These are phyloP conservation scores for Anthoceros angustus DNA, from an alignment of 225 moss, liverwort and hornwort species.

Conservation along the genomic window DNA sequence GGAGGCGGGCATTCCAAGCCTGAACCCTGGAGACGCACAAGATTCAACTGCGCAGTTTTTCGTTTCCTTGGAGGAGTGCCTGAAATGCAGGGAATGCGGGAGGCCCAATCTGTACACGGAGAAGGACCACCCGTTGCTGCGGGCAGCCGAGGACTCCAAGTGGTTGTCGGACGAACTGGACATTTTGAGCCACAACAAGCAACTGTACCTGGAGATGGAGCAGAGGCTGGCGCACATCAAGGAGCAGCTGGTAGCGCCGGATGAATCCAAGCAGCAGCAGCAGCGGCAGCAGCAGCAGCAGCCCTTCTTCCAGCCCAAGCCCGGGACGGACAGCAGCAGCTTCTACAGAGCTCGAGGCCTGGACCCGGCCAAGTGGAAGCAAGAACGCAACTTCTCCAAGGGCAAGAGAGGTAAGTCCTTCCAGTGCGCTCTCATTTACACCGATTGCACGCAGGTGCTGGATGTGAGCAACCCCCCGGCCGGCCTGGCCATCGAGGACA, in stretches of 20 bases:
- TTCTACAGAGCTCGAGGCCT: neutral
- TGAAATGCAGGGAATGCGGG: slow-evolving; percentile 2
- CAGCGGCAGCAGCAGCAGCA: neutral
- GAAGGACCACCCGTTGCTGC: neutral
- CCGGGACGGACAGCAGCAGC: neutral
- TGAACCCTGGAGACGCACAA: neutral
- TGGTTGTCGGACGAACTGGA: neutral
- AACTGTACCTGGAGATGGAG: neutral
- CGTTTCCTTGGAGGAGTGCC: neutral
- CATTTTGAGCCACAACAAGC: neutral
- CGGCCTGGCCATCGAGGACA: neutral
- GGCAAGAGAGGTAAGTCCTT: neutral
- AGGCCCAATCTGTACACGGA: neutral
- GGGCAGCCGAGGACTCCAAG: neutral
- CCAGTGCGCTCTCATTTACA: neutral
- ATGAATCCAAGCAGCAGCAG: too few species aligned
- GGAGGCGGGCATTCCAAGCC: neutral
- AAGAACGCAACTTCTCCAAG: neutral
- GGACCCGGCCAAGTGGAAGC: neutral
- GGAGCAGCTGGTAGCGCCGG: neutral
- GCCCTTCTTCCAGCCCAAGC: slow-evolving; percentile 4
- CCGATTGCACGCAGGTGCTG: slow-evolving; percentile 2
- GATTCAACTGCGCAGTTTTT: neutral
- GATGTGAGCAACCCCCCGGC: neutral
- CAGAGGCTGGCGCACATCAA: slow-evolving; percentile 1